Base-by-base conservation (phyloP, 176 grass and related monocot species). In the Avena sativa region DNA sequence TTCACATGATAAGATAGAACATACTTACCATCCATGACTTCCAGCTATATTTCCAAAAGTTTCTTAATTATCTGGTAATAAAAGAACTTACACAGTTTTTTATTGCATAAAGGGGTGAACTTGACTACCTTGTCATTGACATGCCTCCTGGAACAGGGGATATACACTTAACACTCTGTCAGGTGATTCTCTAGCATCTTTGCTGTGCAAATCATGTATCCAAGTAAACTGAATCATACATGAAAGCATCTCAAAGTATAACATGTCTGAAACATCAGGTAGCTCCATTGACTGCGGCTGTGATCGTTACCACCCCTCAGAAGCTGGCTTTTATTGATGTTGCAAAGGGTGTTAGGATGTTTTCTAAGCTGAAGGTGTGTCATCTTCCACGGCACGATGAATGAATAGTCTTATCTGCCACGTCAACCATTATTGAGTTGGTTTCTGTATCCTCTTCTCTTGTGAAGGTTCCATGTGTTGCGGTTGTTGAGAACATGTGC, bases 111-210 rank as follows among this genome's bases (percentile, higher is more conserved):
- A 98, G 96, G 96, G 96, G 96, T 9, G 96, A 98, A 68, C 88
- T 98, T 64, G 96, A 98, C 85, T 98, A 98, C 81, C 93, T 98
- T 87, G 84, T 98, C 86, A 92, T 98, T 25, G 96, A 98, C 85
- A 95, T 98, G 96, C 96, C 96, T 82, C 96, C 96, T 69, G 96
- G 96, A 92, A 98, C 96, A 78, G 96, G 96, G 48, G 96, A 98
- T 83, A 98, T 98, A 84, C 96, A 98, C 57, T 92, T 98, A 81
- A 98, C 96, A 64, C 88, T 98, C 61, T 98, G 96, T 68, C 96
- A 98, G 93, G 96, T 98, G 71, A 7, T 85, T 25, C 70, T 82
- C 71, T 53, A 75, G 15, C 26, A 50, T 80, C 50, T 74, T 8
- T 84, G 46, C 78, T 87, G 23, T 50, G 55, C 17, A 84, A 32